Conservation (phyloP, 129 eudicot species). For the Chrysanthemum makinoi region DNA sequence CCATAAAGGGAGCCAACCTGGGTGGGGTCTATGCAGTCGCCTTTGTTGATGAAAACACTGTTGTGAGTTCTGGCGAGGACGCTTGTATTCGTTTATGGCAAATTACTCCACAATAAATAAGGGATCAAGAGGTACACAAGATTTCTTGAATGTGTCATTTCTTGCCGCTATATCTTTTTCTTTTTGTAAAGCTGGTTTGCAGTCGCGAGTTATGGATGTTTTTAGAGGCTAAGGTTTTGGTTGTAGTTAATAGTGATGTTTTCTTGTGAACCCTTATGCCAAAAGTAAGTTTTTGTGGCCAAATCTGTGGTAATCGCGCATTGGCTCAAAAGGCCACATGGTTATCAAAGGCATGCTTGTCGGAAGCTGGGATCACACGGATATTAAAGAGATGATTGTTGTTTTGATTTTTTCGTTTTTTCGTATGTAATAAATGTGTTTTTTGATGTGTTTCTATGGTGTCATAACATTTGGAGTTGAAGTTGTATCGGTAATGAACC, state of each 20-base stretch:
- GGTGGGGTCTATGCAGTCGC: conserved; percentile 95
- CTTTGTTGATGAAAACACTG: conserved; percentile 57
- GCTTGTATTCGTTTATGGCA: conserved; percentile 84
- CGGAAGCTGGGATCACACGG: too few species aligned
- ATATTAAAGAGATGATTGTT: too few species aligned
- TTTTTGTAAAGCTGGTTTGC: conserved; percentile 29
- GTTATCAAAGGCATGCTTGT: too few species aligned
- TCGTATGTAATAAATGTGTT: too few species aligned
- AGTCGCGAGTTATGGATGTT: conserved; percentile 19
- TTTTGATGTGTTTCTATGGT: too few species aligned
- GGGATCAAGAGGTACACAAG: conserved; percentile 8
- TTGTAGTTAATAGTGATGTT: conserved; percentile 28
- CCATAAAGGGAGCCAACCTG: conserved; percentile 86
- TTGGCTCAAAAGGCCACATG: too few species aligned
- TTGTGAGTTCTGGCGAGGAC: conserved; percentile 94
- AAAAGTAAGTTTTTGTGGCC: too few species aligned
- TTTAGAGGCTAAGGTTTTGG: conserved; percentile 1
- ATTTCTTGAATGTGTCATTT: conserved; percentile 16
- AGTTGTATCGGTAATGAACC: too few species aligned
- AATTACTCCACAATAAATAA: conserved; percentile 48
- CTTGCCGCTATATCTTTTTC: conserved; percentile 16
- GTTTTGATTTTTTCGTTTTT: too few species aligned
- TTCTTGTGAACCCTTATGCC: neutral
- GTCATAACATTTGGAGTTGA: too few species aligned
- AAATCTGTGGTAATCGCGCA: too few species aligned